Evolutionary conservation across 31 red algal genomes (phyloP).

Genomic region (Bonnemaisonia californica): DNA sequence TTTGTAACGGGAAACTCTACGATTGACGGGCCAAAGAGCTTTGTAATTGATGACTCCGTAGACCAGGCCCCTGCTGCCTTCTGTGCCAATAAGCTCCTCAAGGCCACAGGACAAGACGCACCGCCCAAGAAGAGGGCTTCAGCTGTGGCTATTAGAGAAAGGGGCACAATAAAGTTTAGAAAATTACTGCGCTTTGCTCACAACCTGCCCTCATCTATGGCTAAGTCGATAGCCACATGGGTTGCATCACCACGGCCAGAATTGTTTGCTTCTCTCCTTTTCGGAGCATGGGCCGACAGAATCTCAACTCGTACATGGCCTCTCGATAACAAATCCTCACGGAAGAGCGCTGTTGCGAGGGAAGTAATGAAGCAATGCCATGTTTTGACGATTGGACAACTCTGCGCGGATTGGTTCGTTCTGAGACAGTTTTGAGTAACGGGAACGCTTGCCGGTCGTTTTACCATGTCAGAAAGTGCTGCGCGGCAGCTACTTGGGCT

Average conservation of each 20-base stretch:
- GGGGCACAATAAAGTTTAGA: constrained; percentile 21
- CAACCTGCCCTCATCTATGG: neutral
- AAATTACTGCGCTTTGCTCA: constrained; percentile 24
- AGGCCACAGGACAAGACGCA: neutral
- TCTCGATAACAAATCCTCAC: neutral
- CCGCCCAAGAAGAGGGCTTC: neutral
- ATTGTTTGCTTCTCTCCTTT: neutral
- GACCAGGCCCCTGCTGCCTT: neutral
- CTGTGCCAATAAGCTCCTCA: neutral
- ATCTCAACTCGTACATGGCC: no score
- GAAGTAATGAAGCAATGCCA: neutral
- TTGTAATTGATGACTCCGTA: neutral
- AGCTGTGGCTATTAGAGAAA: constrained; percentile 1
- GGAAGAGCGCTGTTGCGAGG: no score
- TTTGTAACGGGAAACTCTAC: neutral
- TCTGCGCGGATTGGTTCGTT: constrained; percentile 8
- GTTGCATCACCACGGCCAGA: constrained; percentile 1
- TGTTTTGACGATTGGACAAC: neutral
- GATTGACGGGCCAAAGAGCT: neutral
- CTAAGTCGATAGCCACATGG: constrained; percentile 14
- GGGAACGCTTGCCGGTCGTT: neutral
- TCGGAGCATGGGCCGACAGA: neutral
- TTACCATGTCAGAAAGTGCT: neutral
- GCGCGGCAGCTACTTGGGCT: neutral
- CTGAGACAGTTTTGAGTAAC: constrained; percentile 29